phyloP scores from a whole-genome alignment of 306 rosid species.

The Fragaria ananassa region DNA sequence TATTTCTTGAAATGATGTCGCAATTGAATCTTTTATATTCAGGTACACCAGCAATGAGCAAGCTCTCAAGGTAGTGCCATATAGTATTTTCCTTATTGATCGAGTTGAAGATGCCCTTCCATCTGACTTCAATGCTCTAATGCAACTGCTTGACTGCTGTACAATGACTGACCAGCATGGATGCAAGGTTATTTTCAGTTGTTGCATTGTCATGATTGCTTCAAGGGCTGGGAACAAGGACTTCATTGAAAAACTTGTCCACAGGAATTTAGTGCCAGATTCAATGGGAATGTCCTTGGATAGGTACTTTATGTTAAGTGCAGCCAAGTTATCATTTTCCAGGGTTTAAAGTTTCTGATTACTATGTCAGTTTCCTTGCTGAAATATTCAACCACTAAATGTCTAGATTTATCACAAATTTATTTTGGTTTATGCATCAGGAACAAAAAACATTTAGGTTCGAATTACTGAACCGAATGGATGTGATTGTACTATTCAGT shows the following conservation, averaged over 20 bases:
- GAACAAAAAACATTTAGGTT: not conserved
- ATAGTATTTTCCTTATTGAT: not conserved
- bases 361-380: not conserved
- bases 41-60: slow-evolving; percentile 4
- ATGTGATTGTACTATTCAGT: not conserved
- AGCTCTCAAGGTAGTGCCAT: slow-evolving; percentile 2
- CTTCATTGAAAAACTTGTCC: slow-evolving; percentile 1
- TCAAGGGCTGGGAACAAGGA: slow-evolving; percentile 1
- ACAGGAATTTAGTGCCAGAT: not conserved
- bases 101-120: not conserved
- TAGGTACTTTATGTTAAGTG: not conserved
- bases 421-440: not conserved
- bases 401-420: not conserved
- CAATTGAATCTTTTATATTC: not conserved
- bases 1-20: not conserved
- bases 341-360: not conserved
- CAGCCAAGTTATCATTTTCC: not conserved
- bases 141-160: slow-evolving; percentile 1
- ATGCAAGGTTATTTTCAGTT: not conserved
- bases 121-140: not conserved
- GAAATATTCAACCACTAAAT: not conserved
- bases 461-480: not conserved
- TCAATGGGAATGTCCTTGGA: not conserved
- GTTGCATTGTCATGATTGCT: not conserved
- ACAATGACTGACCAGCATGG: slow-evolving; percentile 7